A percentile compares a stretch with the other conserved stretches of the same genome.
Conservation (phyloP, 2,329 filamentous ascomycete genomes). For the Xylariaceae sp. region DNA sequence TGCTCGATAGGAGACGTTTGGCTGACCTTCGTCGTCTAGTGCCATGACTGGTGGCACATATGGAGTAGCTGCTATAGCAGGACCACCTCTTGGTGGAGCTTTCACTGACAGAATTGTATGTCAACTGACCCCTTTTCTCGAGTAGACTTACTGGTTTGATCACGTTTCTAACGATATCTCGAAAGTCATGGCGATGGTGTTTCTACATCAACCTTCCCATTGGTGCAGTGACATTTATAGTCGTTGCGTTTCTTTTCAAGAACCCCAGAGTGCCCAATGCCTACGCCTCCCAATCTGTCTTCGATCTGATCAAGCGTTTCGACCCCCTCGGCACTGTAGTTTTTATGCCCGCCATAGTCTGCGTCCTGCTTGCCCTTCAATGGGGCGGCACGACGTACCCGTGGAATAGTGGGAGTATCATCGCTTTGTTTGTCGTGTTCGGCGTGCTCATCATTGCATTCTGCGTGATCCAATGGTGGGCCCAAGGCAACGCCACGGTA, state of each 20-base stretch:
- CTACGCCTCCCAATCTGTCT: not conserved
- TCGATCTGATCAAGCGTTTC: constrained; percentile 9
- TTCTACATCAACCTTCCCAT: constrained; percentile 27
- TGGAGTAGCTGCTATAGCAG: not conserved
- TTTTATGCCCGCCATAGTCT: constrained; percentile 35
- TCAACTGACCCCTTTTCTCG: not conserved
- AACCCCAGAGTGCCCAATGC: too few relatives aligned
- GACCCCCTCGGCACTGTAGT: constrained; percentile 18
- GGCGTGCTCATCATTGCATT: constrained; percentile 37
- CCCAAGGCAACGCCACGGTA: constrained; percentile 20
- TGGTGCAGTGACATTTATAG: constrained; percentile 14
- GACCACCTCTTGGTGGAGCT: not conserved
- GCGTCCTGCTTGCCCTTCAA: constrained; percentile 47
- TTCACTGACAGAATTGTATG: not conserved
- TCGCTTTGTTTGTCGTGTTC: constrained; percentile 39
- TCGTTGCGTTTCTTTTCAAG: constrained; percentile 18
- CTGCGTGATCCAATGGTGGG: constrained; percentile 26
- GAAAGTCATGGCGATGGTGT: constrained; percentile 20
- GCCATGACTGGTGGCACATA: not conserved
- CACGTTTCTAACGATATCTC: constrained; percentile 1
- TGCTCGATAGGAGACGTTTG: not conserved
- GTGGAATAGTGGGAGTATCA: constrained; percentile 38
- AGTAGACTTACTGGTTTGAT: constrained; percentile 15
- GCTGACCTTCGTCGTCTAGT: not conserved
- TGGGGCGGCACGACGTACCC: constrained; percentile 42